Evolutionary conservation across 805 yeast species (phyloP), one percentile per base, ranked within the genome.

Genomic region (Clavispora phyllophila): DNA sequence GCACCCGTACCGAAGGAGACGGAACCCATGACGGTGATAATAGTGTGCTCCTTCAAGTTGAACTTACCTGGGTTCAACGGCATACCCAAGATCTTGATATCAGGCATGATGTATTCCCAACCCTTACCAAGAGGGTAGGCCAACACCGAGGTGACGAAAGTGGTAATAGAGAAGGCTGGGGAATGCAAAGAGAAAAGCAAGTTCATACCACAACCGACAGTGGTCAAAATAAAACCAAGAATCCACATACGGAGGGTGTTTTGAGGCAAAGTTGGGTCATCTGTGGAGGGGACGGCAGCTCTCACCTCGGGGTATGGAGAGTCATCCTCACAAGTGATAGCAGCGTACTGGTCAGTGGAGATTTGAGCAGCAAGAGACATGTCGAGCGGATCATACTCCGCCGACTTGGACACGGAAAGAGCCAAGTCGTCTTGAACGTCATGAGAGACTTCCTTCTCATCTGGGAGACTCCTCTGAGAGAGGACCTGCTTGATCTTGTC

Each of bases 271-370:
- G 68, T 48, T 1, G 74, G 71, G 56, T 79, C 82, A 54, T 78
- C 83, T 9, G 62, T 56, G 9, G 75, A 68, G 7, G 79, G 74
- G 28, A 78, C 78, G 18, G 81, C 75, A 22, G 85, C 76, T 58
- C 87, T 71, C 17, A 81, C 86, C 59, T 81, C 87, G 1, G 84
- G 78, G 55, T 81, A 81, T 9, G 85, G 84, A 17, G 56, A 53
- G 47, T 53, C 55, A 35, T 51, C 55, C 33, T 51, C 56, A n/a
- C 45, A 45, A 14, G 32, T 31, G 25, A 51, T 40, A 17, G 47
- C 55, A 13, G 56, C 55, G 18, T 52, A 52, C 14, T 48, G 52
- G 27, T 52, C 56, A 12, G 41, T 43, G 12, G 43, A 44, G 34
- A 52, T 44, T 19, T 45, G 39, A 19, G 49, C 43, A 15, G 51